A percentile compares a stretch with the other conserved stretches of the same genome.
These are phyloP conservation scores for Alternaria arbusti DNA, from an alignment of 2,329 filamentous ascomycete genomes.

Conservation along the genomic window DNA sequence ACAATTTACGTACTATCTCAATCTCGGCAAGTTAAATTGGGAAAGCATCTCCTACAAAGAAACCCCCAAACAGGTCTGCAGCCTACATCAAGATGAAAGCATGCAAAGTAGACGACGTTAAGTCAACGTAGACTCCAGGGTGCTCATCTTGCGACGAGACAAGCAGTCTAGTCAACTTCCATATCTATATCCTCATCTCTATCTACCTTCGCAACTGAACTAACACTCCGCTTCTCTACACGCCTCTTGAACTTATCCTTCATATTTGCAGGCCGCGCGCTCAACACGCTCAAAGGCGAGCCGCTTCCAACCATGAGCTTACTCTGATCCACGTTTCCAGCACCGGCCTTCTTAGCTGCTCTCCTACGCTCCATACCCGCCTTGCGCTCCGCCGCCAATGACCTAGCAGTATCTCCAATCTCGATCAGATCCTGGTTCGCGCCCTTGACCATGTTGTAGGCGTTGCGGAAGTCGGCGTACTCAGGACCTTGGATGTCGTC, in stretches of 20 bases:
- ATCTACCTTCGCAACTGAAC: background rate
- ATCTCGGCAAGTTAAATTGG: background rate
- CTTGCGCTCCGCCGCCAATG: background rate
- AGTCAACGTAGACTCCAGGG: background rate
- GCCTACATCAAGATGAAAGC: background rate
- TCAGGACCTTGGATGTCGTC: background rate
- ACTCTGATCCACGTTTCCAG: background rate
- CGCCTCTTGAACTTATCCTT: background rate
- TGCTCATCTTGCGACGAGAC: background rate
- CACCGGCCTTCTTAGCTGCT: background rate
- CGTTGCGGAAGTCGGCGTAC: background rate
- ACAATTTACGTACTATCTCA: background rate
- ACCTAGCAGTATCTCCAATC: background rate
- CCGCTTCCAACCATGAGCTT: background rate
- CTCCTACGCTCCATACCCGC: background rate
- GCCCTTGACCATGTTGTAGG: background rate
- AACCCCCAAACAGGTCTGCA: background rate
- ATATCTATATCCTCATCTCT: background rate
- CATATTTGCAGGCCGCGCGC: background rate
- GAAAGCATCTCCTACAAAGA: background rate
- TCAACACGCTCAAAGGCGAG: background rate
- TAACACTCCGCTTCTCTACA: background rate
- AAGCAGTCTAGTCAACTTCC: slow-evolving; percentile 6
- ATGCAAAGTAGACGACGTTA: background rate
- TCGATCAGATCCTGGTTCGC: background rate